Conservation (phyloP, 768 basidiomycete species). For the Pleurotus eryngii region DNA sequence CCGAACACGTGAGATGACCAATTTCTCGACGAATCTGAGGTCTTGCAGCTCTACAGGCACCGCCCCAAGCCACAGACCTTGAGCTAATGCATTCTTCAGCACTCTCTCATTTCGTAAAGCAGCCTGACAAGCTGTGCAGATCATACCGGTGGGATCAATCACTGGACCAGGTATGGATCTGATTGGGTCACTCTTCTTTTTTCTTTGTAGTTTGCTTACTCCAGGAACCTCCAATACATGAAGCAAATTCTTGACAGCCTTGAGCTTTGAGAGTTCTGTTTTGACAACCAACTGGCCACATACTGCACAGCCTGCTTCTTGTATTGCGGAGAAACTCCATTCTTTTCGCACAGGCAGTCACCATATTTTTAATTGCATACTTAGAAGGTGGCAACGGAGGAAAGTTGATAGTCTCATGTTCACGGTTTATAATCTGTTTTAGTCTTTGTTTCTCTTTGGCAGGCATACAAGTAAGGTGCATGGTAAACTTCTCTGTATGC, state of each 20-base stretch:
- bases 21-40: slow-evolving; percentile 21
- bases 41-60: slow-evolving; percentile 19
- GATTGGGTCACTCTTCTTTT: background rate
- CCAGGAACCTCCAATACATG: background rate
- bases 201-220: background rate
- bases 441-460: too few species aligned
- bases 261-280: background rate
- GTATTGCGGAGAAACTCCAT: background rate
- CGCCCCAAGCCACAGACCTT: slow-evolving; percentile 29
- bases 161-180: background rate
- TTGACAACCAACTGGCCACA: background rate
- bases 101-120: slow-evolving; percentile 6
- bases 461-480: too few species aligned
- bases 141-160: background rate
- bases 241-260: background rate
- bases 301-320: slow-evolving; percentile 1
- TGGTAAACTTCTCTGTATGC: background rate
- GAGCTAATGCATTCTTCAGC: slow-evolving; percentile 20
- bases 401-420: background rate
- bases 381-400: background rate
- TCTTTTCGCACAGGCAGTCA: background rate
- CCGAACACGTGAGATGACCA: slow-evolving; percentile 12
- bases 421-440: too few species aligned
- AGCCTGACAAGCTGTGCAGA: slow-evolving; percentile 9
- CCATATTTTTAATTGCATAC: background rate